Conservation (phyloP, 768 basidiomycete species). For the Boletus vinaceobasis region DNA sequence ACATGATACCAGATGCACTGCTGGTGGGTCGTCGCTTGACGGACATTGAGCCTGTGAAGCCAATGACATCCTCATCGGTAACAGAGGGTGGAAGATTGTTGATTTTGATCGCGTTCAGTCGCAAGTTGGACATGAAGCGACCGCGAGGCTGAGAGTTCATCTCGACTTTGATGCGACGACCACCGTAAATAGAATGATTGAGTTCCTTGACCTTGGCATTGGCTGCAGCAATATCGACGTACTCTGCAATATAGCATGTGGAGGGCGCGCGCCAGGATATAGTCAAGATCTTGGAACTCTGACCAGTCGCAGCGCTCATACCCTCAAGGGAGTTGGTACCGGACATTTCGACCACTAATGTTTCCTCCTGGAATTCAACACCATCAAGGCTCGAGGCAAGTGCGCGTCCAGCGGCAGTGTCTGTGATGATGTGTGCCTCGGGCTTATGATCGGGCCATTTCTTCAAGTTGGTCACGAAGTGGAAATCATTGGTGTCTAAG, state of each 20-base stretch:
- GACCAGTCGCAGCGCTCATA: constrained; percentile 38
- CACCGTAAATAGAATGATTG: constrained; percentile 34
- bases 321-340: constrained; percentile 37
- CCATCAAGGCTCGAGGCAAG: constrained; percentile 47
- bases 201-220: constrained; percentile 35
- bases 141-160: constrained; percentile 42
- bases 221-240: constrained; percentile 23
- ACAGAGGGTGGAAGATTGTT: constrained; percentile 36
- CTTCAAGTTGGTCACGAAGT: constrained; percentile 35
- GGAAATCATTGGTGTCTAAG: constrained; percentile 33
- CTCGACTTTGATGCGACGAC: constrained; percentile 45
- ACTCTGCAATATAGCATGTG: constrained; percentile 43
- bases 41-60: constrained; percentile 29
- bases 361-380: constrained; percentile 43
- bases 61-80: constrained; percentile 23
- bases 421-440: constrained; percentile 45
- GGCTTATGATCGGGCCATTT: constrained; percentile 24
- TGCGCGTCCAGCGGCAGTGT: constrained; percentile 37
- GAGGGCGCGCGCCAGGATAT: constrained; percentile 53
- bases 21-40: constrained; percentile 26
- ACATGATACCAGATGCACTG: constrained; percentile 18
- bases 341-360: constrained; percentile 41
- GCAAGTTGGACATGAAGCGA: constrained; percentile 22
- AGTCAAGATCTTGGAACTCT: constrained; percentile 39
- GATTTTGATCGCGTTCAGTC: constrained; percentile 40